Conservation (phyloP, 805 yeast genomes). For the Candida xiaguanensis region DNA sequence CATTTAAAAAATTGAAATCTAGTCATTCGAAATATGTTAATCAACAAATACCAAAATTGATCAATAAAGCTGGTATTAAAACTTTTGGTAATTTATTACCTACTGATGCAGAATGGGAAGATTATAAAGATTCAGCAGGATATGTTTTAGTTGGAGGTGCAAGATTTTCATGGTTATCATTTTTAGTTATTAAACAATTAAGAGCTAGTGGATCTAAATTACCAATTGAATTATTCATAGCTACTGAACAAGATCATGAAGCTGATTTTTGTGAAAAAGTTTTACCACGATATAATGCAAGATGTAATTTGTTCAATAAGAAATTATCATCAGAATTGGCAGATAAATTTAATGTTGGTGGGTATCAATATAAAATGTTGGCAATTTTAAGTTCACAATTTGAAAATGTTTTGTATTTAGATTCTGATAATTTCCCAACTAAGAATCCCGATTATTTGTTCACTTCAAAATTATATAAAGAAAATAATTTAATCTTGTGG, state of each 20-base stretch:
- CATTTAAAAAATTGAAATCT: conserved; percentile 29
- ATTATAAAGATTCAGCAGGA: conserved; percentile 30
- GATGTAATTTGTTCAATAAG: conserved; percentile 43
- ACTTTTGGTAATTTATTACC: conserved; percentile 34
- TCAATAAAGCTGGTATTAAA: conserved; percentile 20
- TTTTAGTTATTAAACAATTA: conserved; percentile 45
- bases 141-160: conserved; percentile 54
- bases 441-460: conserved; percentile 44
- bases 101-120: conserved; percentile 38
- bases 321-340: conserved; percentile 14
- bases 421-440: conserved; percentile 49
- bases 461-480: conserved; percentile 43
- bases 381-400: conserved; percentile 62
- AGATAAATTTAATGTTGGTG: conserved; percentile 28
- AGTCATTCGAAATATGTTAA: conserved; percentile 35
- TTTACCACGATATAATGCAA: conserved; percentile 42
- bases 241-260: conserved; percentile 44
- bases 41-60: conserved; percentile 25
- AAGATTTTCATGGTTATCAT: conserved; percentile 47
- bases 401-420: conserved; percentile 45
- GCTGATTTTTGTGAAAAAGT: conserved; percentile 40
- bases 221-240: conserved; percentile 51
- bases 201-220: conserved; percentile 41
- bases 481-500: conserved; percentile 51
- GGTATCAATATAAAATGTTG: conserved; percentile 50